Conservation (phyloP, 805 yeast genomes). For the Sugiyamaella chiloensis region DNA sequence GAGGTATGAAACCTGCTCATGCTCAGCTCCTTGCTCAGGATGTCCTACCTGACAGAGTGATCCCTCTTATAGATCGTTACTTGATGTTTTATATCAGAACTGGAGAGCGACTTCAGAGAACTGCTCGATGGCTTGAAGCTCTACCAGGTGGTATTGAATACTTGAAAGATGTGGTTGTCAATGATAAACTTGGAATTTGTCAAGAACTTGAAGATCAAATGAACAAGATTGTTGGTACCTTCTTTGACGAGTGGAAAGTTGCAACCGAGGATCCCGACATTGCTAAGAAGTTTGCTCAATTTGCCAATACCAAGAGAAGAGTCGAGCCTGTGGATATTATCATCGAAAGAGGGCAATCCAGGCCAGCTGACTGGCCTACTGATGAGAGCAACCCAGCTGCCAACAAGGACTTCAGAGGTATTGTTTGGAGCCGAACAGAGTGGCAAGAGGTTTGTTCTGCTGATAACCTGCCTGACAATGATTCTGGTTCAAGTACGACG, state of each 20-base stretch:
- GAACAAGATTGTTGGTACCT: conserved; percentile 34
- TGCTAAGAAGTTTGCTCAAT: conserved; percentile 32
- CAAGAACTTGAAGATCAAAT: conserved; percentile 37
- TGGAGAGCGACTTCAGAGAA: conserved; percentile 39
- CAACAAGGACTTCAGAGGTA: conserved; percentile 30
- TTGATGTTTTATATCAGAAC: conserved; percentile 40
- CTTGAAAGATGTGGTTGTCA: conserved; percentile 34
- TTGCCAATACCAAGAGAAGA: conserved; percentile 33
- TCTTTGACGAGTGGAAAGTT: conserved; percentile 38
- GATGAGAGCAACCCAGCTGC: conserved; percentile 10
- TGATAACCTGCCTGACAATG: conserved; percentile 30
- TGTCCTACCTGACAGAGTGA: conserved; percentile 38
- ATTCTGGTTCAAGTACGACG: conserved; percentile 36
- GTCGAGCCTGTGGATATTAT: conserved; percentile 14
- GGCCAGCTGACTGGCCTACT: conserved; percentile 12
- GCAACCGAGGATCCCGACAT: conserved; percentile 30
- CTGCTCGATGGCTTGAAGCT: conserved; percentile 40
- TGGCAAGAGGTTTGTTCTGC: conserved; percentile 34
- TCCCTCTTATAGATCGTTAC: conserved; percentile 38
- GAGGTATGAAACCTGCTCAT: conserved; percentile 42
- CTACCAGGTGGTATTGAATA: conserved; percentile 39
- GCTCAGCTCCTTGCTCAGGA: conserved; percentile 36
- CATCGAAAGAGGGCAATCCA: conserved; percentile 7
- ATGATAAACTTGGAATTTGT: conserved; percentile 38
- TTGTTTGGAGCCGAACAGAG: conserved; percentile 34